Conservation (phyloP, 106 monocot genomes). For the Triglochin maritima region DNA sequence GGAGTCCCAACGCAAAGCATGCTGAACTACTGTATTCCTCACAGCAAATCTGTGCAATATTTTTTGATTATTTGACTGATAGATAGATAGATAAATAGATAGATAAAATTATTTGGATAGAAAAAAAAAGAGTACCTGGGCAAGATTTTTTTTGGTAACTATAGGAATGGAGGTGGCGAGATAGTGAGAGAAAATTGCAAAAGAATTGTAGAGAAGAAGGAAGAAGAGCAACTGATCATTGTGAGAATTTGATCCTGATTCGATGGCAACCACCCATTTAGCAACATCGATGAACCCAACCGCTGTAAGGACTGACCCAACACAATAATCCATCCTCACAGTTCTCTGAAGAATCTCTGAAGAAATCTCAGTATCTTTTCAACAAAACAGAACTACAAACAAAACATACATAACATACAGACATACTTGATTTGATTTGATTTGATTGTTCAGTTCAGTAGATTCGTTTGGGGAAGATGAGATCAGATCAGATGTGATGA, state of each 20-base stretch:
- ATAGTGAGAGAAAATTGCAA: conserved; percentile 26
- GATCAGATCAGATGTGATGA: too few relatives aligned
- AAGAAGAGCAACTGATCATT: conserved; percentile 9
- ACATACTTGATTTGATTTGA: too few relatives aligned
- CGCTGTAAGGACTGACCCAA: conserved; percentile 11
- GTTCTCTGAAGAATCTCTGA: too few relatives aligned
- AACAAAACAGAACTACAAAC: too few relatives aligned
- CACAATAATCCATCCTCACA: too few relatives aligned
- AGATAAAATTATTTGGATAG: background rate
- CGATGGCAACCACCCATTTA: conserved; percentile 33
- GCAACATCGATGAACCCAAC: conserved; percentile 34
- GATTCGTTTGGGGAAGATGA: too few relatives aligned
- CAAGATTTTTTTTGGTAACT: conserved; percentile 29
- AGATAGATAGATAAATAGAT: background rate
- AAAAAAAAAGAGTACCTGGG: conserved; percentile 16
- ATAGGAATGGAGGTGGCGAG: conserved; percentile 16
- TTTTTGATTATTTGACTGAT: background rate
- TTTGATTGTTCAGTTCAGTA: too few relatives aligned
- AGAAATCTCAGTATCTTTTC: too few relatives aligned
- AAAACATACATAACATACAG: too few relatives aligned
- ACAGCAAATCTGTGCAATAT: conserved; percentile 24
- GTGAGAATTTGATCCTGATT: conserved; percentile 17
- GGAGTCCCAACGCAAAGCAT: conserved; percentile 17
- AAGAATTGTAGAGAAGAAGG: conserved; percentile 13
- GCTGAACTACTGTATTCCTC: conserved; percentile 26